Evolutionary conservation across 2,329 filamentous ascomycete genomes (phyloP), one percentile per base, ranked within the genome.

Genomic region (Aureobasidium sp.): DNA sequence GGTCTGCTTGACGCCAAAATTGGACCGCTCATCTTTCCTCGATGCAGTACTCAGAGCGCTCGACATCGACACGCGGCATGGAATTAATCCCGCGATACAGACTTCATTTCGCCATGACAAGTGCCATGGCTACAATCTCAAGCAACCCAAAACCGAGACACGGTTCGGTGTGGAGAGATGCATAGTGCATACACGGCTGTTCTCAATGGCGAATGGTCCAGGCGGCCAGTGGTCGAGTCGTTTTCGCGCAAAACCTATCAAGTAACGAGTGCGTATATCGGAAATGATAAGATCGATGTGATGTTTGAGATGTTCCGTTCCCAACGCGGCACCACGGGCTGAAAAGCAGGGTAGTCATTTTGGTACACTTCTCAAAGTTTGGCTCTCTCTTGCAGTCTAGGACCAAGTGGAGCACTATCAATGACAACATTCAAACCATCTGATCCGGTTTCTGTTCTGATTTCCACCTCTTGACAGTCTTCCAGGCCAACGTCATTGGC

Each of bases 381-480:
- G 25, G 57, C 57, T n/a, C n/a, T 61, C 21, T 53, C 37, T 10
- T 47, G 27, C n/a, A 34, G 45, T 36, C 44, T 45, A 11, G 37
- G 49, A 25, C 57, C 55, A 44, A 63, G 62, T 39, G 51, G 45
- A 45, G 62, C 61, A 67, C 67, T 59, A 48, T 67, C 62, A 66
- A 71, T 69, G 66, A 70, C 66, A 67, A 71, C 69, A 9, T 61
- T 63, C n/a, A 70, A 7, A 5, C 65, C 64, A 9, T 65, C 64
- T 10, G 61, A 64, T 63, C 65, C 64, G 71, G 63, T 72, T 65
- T 60, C 71, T 78, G 70, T 70, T 72, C 61, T 74, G 75, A 76
- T 61, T 6, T 72, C 76, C 21, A 90, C 85, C 75, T 96, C 86
- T 78, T 99, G 91, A 69, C 91, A 96, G 75, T 99, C 94, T 76